These are phyloP conservation scores for Asterochloris sp. DNA, from an alignment of 139 green algal species.

Conservation along the genomic window DNA sequence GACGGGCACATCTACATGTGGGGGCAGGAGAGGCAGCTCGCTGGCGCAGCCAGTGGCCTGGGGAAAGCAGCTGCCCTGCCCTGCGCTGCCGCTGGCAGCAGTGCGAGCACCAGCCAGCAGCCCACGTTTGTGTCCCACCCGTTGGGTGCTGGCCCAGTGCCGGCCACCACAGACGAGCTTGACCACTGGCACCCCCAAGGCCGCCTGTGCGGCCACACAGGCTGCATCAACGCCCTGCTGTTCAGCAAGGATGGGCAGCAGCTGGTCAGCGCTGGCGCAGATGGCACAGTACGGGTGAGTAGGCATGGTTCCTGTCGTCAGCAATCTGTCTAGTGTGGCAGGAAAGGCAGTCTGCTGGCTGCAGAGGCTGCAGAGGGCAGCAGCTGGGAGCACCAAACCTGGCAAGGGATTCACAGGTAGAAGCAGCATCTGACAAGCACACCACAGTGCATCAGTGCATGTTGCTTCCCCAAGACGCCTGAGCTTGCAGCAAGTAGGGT, in stretches of 20 bases:
- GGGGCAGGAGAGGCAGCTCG: constrained; percentile 45
- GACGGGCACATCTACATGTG: constrained; percentile 67
- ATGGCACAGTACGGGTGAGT: constrained; percentile 64
- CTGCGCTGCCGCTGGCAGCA: neutral
- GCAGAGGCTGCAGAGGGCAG: neutral
- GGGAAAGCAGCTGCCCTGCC: constrained; percentile 7
- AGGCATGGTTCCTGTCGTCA: neutral
- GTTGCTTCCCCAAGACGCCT: no score
- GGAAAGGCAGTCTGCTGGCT: neutral
- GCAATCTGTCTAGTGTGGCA: neutral
- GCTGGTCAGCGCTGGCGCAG: constrained; percentile 67
- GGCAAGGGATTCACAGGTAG: neutral
- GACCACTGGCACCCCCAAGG: constrained; percentile 21
- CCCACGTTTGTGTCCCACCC: no score
- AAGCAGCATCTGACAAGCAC: neutral
- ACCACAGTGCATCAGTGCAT: no score
- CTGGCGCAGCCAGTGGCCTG: neutral
- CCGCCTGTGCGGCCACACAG: constrained; percentile 54
- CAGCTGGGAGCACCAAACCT: neutral
- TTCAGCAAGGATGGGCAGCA: constrained; percentile 52
- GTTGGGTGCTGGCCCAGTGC: no score
- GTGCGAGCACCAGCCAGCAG: neutral
- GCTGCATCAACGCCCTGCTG: constrained; percentile 62
- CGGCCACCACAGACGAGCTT: neutral
- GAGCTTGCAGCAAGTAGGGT: no score